These are phyloP conservation scores for Verbena officinalis DNA, from an alignment of 257 asterid species.

Conservation along the genomic window DNA sequence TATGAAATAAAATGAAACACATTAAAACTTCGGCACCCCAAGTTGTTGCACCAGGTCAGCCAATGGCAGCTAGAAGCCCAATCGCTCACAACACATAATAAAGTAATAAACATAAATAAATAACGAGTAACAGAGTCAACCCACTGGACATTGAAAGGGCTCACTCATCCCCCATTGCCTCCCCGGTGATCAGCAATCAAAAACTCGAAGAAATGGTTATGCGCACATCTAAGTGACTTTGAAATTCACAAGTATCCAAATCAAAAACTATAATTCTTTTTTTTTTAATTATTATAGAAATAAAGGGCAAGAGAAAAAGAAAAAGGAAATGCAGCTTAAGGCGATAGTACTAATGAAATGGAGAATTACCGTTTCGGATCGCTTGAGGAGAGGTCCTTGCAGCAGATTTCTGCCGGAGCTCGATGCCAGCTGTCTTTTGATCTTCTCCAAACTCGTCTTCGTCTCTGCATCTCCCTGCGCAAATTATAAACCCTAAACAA, in stretches of 20 bases:
- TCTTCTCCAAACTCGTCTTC: conserved; percentile 93
- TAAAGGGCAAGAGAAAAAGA: neutral
- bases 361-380: conserved; percentile 88
- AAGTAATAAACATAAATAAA: neutral
- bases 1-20: no score
- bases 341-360: neutral
- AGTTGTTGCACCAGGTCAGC: neutral
- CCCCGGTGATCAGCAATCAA: neutral
- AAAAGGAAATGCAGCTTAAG: conserved; percentile 22
- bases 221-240: neutral
- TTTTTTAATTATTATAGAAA: no score
- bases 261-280: neutral
- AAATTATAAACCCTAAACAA: conserved; percentile 27
- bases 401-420: conserved; percentile 91
- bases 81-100: neutral
- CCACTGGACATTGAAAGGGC: neutral
- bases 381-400: conserved; percentile 95
- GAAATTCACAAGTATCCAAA: neutral
- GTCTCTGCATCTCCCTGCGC: conserved; percentile 79
- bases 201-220: neutral
- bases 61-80: neutral
- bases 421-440: conserved; percentile 94
- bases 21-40: neutral
- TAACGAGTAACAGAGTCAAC: neutral
- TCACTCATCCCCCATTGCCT: neutral